phyloP scores from a whole-genome alignment of 148 eudicot genomes.

The Vaccinium macrocarpon region DNA sequence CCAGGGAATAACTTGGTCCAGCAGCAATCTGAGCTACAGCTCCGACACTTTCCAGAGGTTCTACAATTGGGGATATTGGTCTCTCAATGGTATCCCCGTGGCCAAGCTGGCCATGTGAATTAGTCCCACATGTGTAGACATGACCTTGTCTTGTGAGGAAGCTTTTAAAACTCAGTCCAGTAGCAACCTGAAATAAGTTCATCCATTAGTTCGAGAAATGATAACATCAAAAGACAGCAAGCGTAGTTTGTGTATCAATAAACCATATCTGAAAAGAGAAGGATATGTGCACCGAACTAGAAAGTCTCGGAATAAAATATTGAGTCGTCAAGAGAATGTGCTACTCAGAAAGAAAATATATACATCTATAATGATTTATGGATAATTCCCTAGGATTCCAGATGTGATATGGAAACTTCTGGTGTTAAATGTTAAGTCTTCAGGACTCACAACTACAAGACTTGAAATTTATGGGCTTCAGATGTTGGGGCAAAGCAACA shows the following conservation, averaged over 20 bases:
- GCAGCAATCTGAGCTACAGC: conserved; percentile 73
- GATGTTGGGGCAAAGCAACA: not conserved
- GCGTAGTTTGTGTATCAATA: not conserved
- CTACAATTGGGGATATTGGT: conserved; percentile 59
- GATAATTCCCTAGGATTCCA: not conserved
- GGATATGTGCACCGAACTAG: not conserved
- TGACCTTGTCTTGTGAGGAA: conserved; percentile 76
- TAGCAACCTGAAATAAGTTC: conserved; percentile 65
- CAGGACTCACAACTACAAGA: not conserved
- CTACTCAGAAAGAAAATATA: too few species aligned
- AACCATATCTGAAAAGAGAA: not conserved
- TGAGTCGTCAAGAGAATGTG: too few species aligned
- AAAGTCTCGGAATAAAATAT: not conserved
- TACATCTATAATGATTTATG: too few species aligned
- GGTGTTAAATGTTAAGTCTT: not conserved
- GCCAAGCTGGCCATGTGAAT: too few species aligned
- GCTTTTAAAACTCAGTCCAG: conserved; percentile 80
- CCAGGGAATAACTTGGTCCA: conserved; percentile 80
- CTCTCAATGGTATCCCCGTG: conserved; percentile 79
- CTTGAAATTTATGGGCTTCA: not conserved
- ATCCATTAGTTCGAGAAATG: not conserved
- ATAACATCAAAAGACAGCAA: not conserved
- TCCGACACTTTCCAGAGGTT: conserved; percentile 46
- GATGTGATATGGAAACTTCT: not conserved
- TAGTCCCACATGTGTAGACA: conserved; percentile 81